These are phyloP conservation scores for Limonium bicolor DNA, from an alignment of 148 eudicot genomes.

Conservation along the genomic window DNA sequence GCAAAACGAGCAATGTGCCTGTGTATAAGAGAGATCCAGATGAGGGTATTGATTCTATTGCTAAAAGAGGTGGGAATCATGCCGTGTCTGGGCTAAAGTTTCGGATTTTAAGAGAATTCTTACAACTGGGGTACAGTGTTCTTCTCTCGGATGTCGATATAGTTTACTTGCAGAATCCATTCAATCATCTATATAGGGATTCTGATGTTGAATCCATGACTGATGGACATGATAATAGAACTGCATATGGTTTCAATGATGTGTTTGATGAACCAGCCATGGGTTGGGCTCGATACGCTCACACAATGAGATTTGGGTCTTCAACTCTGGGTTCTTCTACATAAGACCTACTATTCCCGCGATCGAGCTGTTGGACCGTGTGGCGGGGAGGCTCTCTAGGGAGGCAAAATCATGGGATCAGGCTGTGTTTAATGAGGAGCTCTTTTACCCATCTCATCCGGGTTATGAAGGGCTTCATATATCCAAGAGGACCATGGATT, in stretches of 20 bases:
- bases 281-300: slow-evolving; percentile 99
- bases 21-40: slow-evolving; percentile 72
- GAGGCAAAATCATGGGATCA: slow-evolving; percentile 60
- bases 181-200: slow-evolving; percentile 69
- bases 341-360: slow-evolving; percentile 84
- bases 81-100: slow-evolving; percentile 80
- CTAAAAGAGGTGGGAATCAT: slow-evolving; percentile 54
- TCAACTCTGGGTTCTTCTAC: slow-evolving; percentile 86
- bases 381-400: slow-evolving; percentile 54
- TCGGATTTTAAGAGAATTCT: slow-evolving; percentile 71
- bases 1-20: slow-evolving; percentile 49
- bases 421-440: slow-evolving; percentile 86
- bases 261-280: slow-evolving; percentile 83
- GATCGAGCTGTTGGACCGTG: slow-evolving; percentile 81
- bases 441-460: slow-evolving; percentile 72
- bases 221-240: slow-evolving; percentile 74
- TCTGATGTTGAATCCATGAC: slow-evolving; percentile 95
- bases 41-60: slow-evolving; percentile 45
- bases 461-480: slow-evolving; percentile 85
- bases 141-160: slow-evolving; percentile 89
- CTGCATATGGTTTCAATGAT: slow-evolving; percentile 79
- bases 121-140: slow-evolving; percentile 78
- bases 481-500: slow-evolving; percentile 75
- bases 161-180: slow-evolving; percentile 83
- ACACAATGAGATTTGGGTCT: slow-evolving; percentile 94